phyloP scores from a whole-genome alignment of 2,329 filamentous ascomycete genomes.

The Huntiella omanensis region DNA sequence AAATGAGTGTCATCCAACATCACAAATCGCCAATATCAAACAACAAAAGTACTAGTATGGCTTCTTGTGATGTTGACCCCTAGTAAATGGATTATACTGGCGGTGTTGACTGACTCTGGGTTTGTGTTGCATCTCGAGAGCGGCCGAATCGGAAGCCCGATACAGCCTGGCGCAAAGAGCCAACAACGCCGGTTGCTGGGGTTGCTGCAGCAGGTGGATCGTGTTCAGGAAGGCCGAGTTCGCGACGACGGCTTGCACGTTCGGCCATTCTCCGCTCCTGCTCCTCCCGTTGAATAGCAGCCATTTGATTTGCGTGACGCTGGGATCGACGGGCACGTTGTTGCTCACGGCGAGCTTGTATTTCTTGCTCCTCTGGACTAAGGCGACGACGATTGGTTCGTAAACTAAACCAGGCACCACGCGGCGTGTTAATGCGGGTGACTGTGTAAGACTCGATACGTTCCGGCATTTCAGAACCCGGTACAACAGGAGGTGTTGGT shows the following conservation, averaged over 20 bases:
- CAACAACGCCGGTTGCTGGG: not conserved
- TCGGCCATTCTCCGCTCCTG: conserved; percentile 5
- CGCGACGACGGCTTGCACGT: conserved; percentile 1
- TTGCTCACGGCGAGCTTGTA: conserved; percentile 5
- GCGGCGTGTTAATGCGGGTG: conserved; percentile 29
- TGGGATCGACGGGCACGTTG: conserved; percentile 7
- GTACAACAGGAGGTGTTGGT: conserved; percentile 22
- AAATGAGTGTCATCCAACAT: no score
- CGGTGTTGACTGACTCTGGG: not conserved
- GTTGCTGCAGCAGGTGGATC: not conserved
- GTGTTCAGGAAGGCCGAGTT: conserved; percentile 1
- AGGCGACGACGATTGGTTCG: conserved; percentile 18
- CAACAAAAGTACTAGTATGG: no score
- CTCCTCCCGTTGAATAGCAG: conserved; percentile 5
- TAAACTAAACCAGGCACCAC: conserved; percentile 22
- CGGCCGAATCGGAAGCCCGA: conserved; percentile 9
- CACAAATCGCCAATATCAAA: no score
- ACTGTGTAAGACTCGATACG: conserved; percentile 20
- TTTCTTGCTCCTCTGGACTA: conserved; percentile 13
- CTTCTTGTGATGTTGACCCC: no score
- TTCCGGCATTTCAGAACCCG: conserved; percentile 14
- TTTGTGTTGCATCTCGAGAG: not conserved
- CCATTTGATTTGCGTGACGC: conserved; percentile 5
- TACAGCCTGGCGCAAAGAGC: conserved; percentile 11
- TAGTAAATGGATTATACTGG: no score